Evolutionary conservation across 306 rosid genomes (phyloP), one percentile per base, ranked within the genome.

Genomic region (Lagenaria siceraria): DNA sequence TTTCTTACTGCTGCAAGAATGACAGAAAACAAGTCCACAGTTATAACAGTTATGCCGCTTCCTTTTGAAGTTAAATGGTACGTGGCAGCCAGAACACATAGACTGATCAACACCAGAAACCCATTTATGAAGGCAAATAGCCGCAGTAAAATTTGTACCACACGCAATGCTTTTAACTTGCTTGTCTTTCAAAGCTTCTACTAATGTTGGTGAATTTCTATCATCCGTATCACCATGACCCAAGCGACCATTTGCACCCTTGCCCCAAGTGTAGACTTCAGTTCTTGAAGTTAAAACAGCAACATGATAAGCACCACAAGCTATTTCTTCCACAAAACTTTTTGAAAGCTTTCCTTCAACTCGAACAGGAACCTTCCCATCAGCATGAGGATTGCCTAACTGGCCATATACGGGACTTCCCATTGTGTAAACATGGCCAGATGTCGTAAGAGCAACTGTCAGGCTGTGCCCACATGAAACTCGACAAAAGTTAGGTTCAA

Each of bases 321-420:
- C 90, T 86, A 95, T 90, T 85, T 95, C 99, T 84, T 95, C 99
- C 85, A 95, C 99, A 68, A 88, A 88, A 87, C 88, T 89, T 84
- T 92, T 90, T 12, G 83, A 82, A 77, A 95, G 85, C 87, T 89
- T 95, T 82, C 97, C 97, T 80, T 95, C 99, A 61, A 95, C 89
- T 14, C 87, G 91, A 64, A 73, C 77, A 48, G 98, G 99, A 75
- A 85, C 83, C 86, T 88, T 95, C 78, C 98, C 98, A 80, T 95
- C 99, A 35, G 92, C 88, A 80, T 88, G 99, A 78, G 96, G 90
- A 85, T 85, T 88, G 79, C 97, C 97, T 80, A 95, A 82, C 87
- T 90, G 99, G 40, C 99, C 99, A 86, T 92, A 95, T 82, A 92
- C 93, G 80, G 96, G 93, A 87, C 99, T 95, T 38, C 99, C 99